Conservation (phyloP, 148 eudicot genomes). For the Arctostaphylos glauca region DNA sequence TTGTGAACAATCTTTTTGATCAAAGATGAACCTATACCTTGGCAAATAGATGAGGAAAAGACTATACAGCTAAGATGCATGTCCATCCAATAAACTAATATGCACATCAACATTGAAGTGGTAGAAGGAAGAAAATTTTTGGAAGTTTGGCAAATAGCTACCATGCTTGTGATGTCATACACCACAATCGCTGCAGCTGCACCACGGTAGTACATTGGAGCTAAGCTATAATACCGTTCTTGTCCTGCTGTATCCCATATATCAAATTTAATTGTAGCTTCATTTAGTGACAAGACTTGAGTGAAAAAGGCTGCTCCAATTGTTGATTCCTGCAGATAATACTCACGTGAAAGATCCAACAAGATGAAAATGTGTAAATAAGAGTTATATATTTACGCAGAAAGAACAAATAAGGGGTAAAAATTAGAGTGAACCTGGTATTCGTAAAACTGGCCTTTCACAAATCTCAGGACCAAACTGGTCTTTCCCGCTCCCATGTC, state of each 20-base stretch:
- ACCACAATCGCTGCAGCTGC: slow-evolving; percentile 76
- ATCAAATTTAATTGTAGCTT: slow-evolving; percentile 60
- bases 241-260: slow-evolving; percentile 92
- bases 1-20: not conserved
- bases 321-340: slow-evolving; percentile 55
- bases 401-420: not conserved
- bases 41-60: not conserved
- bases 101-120: not conserved
- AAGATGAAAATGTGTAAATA: not conserved
- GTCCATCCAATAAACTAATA: not conserved
- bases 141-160: slow-evolving; percentile 16
- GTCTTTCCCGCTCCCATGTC: slow-evolving; percentile 83
- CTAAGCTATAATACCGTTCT: slow-evolving; percentile 77
- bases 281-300: slow-evolving; percentile 52
- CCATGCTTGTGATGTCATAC: slow-evolving; percentile 68
- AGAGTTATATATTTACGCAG: not conserved
- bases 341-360: not conserved
- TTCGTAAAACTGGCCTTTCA: slow-evolving; percentile 76
- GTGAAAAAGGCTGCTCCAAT: slow-evolving; percentile 90
- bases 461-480: slow-evolving; percentile 74
- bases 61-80: not conserved
- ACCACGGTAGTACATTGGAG: slow-evolving; percentile 84
- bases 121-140: not conserved
- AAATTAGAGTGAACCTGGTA: slow-evolving; percentile 44
- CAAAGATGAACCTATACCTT: not conserved